Conservation (phyloP, 306 rosid genomes). For the Acacia crassicarpa region DNA sequence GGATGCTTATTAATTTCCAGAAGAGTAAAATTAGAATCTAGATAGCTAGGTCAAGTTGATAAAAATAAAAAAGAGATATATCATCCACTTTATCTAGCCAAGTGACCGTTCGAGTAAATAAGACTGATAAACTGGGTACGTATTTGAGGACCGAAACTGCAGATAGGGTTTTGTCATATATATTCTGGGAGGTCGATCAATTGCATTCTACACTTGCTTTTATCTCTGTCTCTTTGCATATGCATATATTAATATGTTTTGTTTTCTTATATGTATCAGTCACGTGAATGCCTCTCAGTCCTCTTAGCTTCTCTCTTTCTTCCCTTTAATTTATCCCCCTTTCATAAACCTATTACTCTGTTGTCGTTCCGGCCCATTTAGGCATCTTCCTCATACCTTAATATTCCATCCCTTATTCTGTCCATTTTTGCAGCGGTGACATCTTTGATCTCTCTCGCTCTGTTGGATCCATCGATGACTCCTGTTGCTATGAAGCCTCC, state of each 20-base stretch:
- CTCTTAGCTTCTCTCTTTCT: neutral
- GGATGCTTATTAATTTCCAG: neutral
- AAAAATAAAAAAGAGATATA: neutral
- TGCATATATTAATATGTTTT: slow-evolving; percentile 21
- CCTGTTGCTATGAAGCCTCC: slow-evolving; percentile 51
- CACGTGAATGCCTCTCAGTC: slow-evolving; percentile 62
- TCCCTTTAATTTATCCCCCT: slow-evolving; percentile 11
- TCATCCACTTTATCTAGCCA: neutral
- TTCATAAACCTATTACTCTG: slow-evolving; percentile 37
- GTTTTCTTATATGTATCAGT: slow-evolving; percentile 39
- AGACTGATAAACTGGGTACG: neutral
- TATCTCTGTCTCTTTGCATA: slow-evolving; percentile 47
- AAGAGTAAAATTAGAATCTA: neutral
- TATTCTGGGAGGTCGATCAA: slow-evolving; percentile 42
- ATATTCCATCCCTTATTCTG: slow-evolving; percentile 29
- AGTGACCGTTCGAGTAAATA: neutral
- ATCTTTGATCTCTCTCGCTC: slow-evolving; percentile 1
- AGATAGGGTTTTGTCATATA: slow-evolving; percentile 45
- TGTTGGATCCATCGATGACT: slow-evolving; percentile 50
- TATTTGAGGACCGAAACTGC: slow-evolving; percentile 20
- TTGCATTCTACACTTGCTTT: slow-evolving; percentile 50
- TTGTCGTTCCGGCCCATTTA: slow-evolving; percentile 23
- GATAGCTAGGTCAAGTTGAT: neutral
- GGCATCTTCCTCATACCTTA: slow-evolving; percentile 33
- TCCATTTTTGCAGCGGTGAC: slow-evolving; percentile 27